phyloP scores from a whole-genome alignment of 306 rosid genomes.

The Inga leiocalycina region DNA sequence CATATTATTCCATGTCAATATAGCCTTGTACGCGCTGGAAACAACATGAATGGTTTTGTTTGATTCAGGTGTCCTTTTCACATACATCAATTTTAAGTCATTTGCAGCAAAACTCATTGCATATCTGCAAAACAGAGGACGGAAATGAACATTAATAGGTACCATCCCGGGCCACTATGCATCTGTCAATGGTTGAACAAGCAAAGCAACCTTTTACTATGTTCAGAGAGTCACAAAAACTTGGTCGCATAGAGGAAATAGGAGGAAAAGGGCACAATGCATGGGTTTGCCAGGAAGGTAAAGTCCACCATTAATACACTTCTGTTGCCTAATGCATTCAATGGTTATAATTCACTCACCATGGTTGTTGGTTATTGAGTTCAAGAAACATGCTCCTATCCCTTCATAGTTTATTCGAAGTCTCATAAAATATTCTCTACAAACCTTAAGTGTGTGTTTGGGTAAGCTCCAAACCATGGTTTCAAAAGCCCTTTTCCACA shows the following conservation, averaged over 20 bases:
- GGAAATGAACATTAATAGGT: slow-evolving; percentile 20
- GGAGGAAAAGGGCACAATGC: not conserved
- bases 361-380: not conserved
- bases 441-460: not conserved
- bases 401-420: not conserved
- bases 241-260: slow-evolving; percentile 6
- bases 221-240: slow-evolving; percentile 11
- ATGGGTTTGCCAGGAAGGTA: not conserved
- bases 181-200: slow-evolving; percentile 11
- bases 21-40: slow-evolving; percentile 91
- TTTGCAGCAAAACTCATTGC: slow-evolving; percentile 85
- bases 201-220: slow-evolving; percentile 7
- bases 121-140: slow-evolving; percentile 55
- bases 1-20: slow-evolving; percentile 89
- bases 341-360: not conserved
- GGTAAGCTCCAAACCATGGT: too few species aligned
- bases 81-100: slow-evolving; percentile 71
- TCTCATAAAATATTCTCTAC: not conserved
- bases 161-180: slow-evolving; percentile 18
- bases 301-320: not conserved
- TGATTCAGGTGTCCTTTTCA: slow-evolving; percentile 67
- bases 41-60: slow-evolving; percentile 79
- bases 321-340: not conserved
- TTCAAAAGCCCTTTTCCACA: too few species aligned
- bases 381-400: slow-evolving; percentile 2